Evolutionary conservation across 129 eudicot genomes (phyloP).

Genomic region (Escallonia rubra): DNA sequence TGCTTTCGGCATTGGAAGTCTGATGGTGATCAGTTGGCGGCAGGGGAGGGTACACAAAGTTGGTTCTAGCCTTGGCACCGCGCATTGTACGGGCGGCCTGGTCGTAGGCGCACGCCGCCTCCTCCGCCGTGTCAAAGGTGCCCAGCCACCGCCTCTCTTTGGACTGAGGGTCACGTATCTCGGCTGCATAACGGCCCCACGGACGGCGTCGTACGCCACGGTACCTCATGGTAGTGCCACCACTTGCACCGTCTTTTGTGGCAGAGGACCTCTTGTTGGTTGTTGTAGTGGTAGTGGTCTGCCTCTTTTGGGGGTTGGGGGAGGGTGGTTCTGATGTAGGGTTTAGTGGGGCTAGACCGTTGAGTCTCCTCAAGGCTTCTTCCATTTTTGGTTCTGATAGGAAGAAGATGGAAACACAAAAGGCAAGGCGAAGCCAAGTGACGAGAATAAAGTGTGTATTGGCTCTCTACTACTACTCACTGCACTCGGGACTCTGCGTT

Average conservation of each 20-base stretch:
- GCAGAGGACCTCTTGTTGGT: slow-evolving; percentile 27
- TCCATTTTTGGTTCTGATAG: background rate
- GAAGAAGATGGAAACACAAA: background rate
- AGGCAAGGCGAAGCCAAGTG: too few relatives aligned
- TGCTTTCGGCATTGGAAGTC: background rate
- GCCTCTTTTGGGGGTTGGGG: background rate
- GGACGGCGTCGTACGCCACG: slow-evolving; percentile 98
- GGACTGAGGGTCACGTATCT: slow-evolving; percentile 83
- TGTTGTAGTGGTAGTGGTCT: background rate
- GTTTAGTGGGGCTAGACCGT: background rate
- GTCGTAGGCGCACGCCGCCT: slow-evolving; percentile 95
- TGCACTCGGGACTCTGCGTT: too few relatives aligned
- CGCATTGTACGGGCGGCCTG: slow-evolving; percentile 95
- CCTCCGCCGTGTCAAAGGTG: slow-evolving; percentile 96
- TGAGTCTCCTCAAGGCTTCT: background rate
- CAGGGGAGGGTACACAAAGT: slow-evolving; percentile 51
- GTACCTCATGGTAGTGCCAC: slow-evolving; percentile 41
- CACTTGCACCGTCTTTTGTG: slow-evolving; percentile 1
- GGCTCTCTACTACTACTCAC: too few relatives aligned
- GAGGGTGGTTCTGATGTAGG: slow-evolving; percentile 16
- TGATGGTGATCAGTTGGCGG: slow-evolving; percentile 10
- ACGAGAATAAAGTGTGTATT: too few relatives aligned
- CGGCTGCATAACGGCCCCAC: slow-evolving; percentile 98
- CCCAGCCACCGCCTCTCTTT: slow-evolving; percentile 97
- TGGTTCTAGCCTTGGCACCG: slow-evolving; percentile 75